A percentile compares a stretch with the other conserved stretches of the same genome.
Evolutionary conservation across 371 early-diverging fungal species (phyloP).

Genomic region (Apophysomyces ossiformis): DNA sequence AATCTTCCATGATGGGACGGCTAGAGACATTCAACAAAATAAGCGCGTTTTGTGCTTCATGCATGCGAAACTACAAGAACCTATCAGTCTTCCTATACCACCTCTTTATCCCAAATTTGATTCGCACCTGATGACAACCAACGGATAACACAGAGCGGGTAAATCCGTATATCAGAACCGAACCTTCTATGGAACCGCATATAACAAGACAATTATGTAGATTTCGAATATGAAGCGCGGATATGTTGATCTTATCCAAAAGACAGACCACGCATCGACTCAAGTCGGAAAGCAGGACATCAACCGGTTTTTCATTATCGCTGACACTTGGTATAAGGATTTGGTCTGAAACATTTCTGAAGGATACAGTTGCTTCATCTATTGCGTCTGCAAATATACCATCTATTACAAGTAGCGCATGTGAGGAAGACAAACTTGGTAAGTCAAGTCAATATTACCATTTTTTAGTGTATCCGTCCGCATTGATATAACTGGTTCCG

Average conservation of each 20-base stretch:
- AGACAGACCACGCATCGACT: constrained; percentile 61
- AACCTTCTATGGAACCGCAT: constrained; percentile 68
- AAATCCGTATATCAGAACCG: constrained; percentile 70
- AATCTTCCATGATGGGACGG: constrained; percentile 85
- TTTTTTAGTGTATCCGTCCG: constrained; percentile 10
- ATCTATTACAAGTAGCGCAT: not conserved
- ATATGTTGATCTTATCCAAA: constrained; percentile 29
- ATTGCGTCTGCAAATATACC: constrained; percentile 11
- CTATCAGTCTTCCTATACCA: not conserved
- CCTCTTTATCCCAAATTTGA: not conserved
- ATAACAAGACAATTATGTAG: constrained; percentile 65
- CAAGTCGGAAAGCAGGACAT: constrained; percentile 59
- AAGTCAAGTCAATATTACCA: not conserved
- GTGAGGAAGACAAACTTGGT: not conserved
- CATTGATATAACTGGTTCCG: constrained; percentile 15
- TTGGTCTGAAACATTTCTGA: constrained; percentile 23
- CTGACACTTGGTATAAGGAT: constrained; percentile 5
- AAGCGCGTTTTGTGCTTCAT: constrained; percentile 64
- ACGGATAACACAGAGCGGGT: constrained; percentile 59
- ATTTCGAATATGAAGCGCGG: constrained; percentile 74
- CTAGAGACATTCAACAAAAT: constrained; percentile 72
- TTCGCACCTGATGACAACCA: constrained; percentile 69
- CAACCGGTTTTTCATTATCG: constrained; percentile 29
- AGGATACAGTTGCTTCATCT: constrained; percentile 31
- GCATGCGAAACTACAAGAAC: constrained; percentile 72